These are phyloP conservation scores for Penicillium expansum DNA, from an alignment of 2,329 filamentous ascomycete species.

Conservation along the genomic window DNA sequence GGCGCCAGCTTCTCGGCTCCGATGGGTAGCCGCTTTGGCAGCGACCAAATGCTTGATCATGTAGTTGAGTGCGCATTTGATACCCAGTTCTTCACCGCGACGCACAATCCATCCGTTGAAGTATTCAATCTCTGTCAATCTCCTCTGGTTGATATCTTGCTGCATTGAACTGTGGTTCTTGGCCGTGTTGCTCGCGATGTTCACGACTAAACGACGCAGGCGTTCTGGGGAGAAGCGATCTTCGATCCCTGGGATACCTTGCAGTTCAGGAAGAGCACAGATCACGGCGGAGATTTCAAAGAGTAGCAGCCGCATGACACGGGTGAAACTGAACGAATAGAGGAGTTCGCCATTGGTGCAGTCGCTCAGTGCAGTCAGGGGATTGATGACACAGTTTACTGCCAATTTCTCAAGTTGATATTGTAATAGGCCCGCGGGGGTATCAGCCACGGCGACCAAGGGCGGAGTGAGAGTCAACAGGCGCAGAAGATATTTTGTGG, in stretches of 20 bases:
- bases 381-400: constrained; percentile 73
- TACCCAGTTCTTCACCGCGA: constrained; percentile 67
- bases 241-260: constrained; percentile 57
- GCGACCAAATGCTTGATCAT: constrained; percentile 71
- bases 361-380: constrained; percentile 76
- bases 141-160: constrained; percentile 60
- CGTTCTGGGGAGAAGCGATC: constrained; percentile 61
- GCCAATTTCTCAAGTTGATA: constrained; percentile 77
- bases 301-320: constrained; percentile 68
- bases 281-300: constrained; percentile 73
- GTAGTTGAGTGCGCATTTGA: constrained; percentile 70
- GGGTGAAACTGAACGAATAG: constrained; percentile 63
- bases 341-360: constrained; percentile 69
- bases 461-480: constrained; percentile 62
- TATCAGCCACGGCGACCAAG: constrained; percentile 60
- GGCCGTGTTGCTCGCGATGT: constrained; percentile 54
- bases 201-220: constrained; percentile 59
- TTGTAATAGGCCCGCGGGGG: constrained; percentile 62
- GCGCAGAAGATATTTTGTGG: constrained; percentile 61
- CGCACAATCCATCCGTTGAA: constrained; percentile 84
- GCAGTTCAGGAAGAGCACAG: constrained; percentile 69
- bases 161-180: constrained; percentile 66
- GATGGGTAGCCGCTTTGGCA: constrained; percentile 58
- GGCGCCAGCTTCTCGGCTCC: constrained; percentile 28
- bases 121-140: constrained; percentile 73